Evolutionary conservation across 257 asterid genomes (phyloP), one percentile per base, ranked within the genome.

Genomic region (Solanum piurae): DNA sequence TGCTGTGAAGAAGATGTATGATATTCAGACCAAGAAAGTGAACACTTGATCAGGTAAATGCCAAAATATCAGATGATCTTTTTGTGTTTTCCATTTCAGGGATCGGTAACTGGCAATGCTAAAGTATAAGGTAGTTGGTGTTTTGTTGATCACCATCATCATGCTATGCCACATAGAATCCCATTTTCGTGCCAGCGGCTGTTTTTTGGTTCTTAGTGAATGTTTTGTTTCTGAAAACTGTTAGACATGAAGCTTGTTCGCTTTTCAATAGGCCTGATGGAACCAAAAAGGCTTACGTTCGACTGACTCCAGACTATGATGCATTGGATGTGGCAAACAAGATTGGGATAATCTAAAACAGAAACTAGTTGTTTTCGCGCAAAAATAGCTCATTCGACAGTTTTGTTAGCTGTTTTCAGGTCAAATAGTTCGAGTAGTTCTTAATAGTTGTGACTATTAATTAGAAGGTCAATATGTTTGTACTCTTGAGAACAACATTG

Each of bases 21-120:
- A 89, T 60, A 89, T 89, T 60, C 89, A 86, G 87, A 83, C 91
- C 44, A 89, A 86, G 91, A 89, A 89, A 83, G 89, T 89, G 64
- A 89, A 83, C 85, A 89, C 91, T 38, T 89, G 77, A 83, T 86
- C 89, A 89, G 87, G 68, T 89, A 42, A 40, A 31, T 73, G 31
- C 36, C 36, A 16, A 23, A 55, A 18, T 9, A n/a, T 75, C 83
- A 21, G 83, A 20, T 10, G 9, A 11, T 73, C 44, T 31, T 72
- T 72, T 33, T 36, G 80, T 73, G 18, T 36, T 4, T 9, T 37
- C 18, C 44, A 33, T 72, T 36, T 20, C 14, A 5, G 8, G 23
- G 21, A 5, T 33, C 37, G 29, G 46, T 73, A 36, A 10, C 36
- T 13, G 4, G 44, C 29, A 18, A 74, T 74, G 27, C n/a, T 74